A percentile compares a stretch with the other conserved stretches of the same genome.
Conservation (phyloP, 1,139 yeast genomes). For the Kodamaea alishanica region DNA sequence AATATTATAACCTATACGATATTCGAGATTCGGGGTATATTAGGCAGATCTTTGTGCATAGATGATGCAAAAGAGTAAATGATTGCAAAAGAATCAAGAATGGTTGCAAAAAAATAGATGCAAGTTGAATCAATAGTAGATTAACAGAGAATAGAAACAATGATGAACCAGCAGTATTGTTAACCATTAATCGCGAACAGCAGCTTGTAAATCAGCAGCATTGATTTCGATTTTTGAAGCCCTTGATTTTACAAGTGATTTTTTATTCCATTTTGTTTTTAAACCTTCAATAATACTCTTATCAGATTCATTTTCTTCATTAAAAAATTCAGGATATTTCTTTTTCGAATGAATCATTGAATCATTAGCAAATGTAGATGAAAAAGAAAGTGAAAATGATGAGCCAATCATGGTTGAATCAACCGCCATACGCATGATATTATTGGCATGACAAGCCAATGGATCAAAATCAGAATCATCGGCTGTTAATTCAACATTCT, state of each 20-base stretch:
- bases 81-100: too few species aligned
- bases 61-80: not conserved
- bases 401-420: constrained; percentile 49
- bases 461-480: constrained; percentile 35
- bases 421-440: constrained; percentile 47
- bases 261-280: constrained; percentile 19
- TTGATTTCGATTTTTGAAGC: constrained; percentile 32
- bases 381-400: constrained; percentile 33
- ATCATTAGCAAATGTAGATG: constrained; percentile 34
- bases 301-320: constrained; percentile 30
- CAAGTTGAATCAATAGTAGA: not conserved
- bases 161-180: constrained; percentile 1
- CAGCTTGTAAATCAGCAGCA: constrained; percentile 36
- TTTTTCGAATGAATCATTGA: constrained; percentile 22
- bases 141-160: not conserved
- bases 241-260: constrained; percentile 16
- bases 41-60: constrained; percentile 1
- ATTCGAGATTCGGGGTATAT: constrained; percentile 25
- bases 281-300: constrained; percentile 29
- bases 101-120: constrained; percentile 1
- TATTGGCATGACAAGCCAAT: constrained; percentile 48
- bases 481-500: constrained; percentile 8
- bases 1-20: constrained; percentile 23
- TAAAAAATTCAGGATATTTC: constrained; percentile 14
- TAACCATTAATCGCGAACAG: constrained; percentile 17